Evolutionary conservation across 2,329 filamentous ascomycete genomes (phyloP).

Genomic region (Fusarium devonianum): DNA sequence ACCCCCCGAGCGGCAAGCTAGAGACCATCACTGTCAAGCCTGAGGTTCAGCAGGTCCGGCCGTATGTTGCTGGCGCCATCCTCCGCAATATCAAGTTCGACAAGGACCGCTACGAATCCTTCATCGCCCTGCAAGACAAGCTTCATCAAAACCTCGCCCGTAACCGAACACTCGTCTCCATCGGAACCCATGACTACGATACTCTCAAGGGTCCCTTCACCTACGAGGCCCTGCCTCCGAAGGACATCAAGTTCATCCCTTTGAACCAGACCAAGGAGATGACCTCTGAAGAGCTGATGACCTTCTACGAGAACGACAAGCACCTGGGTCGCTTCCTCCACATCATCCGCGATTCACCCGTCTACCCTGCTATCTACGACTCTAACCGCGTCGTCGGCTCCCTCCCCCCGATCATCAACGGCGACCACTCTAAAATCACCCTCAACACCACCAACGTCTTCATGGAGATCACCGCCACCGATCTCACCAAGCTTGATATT

Average conservation of each 20-base stretch:
- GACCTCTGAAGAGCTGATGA: constrained; percentile 88
- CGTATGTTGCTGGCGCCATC: constrained; percentile 88
- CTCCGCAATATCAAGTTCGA: constrained; percentile 92
- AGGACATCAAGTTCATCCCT: constrained; percentile 88
- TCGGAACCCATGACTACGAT: constrained; percentile 96
- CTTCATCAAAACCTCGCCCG: constrained; percentile 95
- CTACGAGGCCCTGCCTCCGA: constrained; percentile 91
- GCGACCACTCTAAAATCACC: constrained; percentile 95
- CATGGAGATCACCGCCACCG: constrained; percentile 95
- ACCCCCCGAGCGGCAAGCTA: constrained; percentile 75
- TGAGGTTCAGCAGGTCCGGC: constrained; percentile 79
- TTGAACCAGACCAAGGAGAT: constrained; percentile 92
- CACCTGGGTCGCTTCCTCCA: constrained; percentile 89
- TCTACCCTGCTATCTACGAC: constrained; percentile 97
- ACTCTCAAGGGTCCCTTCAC: constrained; percentile 94
- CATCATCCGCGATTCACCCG: constrained; percentile 91
- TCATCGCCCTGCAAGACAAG: constrained; percentile 98
- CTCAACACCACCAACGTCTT: constrained; percentile 91
- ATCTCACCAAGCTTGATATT: constrained; percentile 95
- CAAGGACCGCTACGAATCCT: constrained; percentile 90
- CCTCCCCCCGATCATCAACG: constrained; percentile 96
- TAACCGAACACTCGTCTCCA: constrained; percentile 92
- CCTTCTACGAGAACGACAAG: constrained; percentile 94
- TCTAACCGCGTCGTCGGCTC: constrained; percentile 87
- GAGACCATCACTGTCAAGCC: constrained; percentile 82